Conservation (phyloP, 2,329 filamentous ascomycete species). For the Phialophora macrospora region DNA sequence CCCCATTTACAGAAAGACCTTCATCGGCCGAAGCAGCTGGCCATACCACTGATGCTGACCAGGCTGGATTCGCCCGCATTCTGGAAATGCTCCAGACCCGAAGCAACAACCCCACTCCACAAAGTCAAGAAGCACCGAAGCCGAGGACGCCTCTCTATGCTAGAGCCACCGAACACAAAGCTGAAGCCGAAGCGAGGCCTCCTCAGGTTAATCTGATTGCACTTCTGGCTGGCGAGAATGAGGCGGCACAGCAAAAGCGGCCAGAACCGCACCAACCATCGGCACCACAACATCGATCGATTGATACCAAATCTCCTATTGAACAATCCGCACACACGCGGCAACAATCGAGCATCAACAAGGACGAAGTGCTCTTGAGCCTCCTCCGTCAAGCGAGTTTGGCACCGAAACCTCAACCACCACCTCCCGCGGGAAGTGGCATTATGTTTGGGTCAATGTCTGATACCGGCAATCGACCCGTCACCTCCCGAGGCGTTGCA, state of each 20-base stretch:
- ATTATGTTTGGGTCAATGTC: constrained; percentile 20
- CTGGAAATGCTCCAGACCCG: constrained; percentile 76
- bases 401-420: constrained; percentile 36
- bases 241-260: constrained; percentile 12
- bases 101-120: constrained; percentile 52
- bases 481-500: constrained; percentile 20
- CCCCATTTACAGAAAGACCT: constrained; percentile 47
- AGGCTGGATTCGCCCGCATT: constrained; percentile 82
- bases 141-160: constrained; percentile 45
- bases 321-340: constrained; percentile 28
- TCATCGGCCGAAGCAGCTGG: constrained; percentile 35
- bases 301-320: constrained; percentile 30
- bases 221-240: constrained; percentile 17
- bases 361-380: constrained; percentile 37
- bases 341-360: constrained; percentile 34
- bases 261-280: constrained; percentile 6
- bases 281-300: constrained; percentile 22
- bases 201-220: constrained; percentile 19
- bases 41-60: constrained; percentile 66
- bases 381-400: constrained; percentile 37
- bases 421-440: constrained; percentile 15
- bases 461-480: constrained; percentile 20
- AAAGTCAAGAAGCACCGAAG: constrained; percentile 41
- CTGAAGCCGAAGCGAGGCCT: constrained; percentile 20
- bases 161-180: constrained; percentile 45